Base-by-base conservation (phyloP, 495 filamentous ascomycete species). In the Neurospora sp. region DNA sequence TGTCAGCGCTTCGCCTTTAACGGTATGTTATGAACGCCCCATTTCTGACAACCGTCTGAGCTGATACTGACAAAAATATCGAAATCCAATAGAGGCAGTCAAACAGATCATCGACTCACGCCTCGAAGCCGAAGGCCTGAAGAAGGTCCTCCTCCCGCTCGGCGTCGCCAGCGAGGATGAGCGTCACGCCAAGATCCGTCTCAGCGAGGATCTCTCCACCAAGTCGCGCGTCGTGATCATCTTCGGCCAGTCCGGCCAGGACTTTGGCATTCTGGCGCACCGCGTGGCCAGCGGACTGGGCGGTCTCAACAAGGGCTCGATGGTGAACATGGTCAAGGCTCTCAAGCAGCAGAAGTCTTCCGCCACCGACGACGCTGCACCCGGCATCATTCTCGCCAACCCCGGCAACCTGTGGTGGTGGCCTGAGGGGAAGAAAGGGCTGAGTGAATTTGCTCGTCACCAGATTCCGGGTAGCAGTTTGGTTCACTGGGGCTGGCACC, bases 251-350 rank as follows among this genome's bases (percentile, higher is more conserved):
- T 78, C 85, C 2, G 74, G 71, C 12, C 91, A 96, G 76, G 90
- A 95, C 70, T 84, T 96, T 4, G 93, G 92, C 4, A 83, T 94
- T 69, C 88, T 93, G 75, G 87, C 93, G 7, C 91, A 91, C 76
- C 90, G 93, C 16, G 83, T 87, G 8, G 78, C 91, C 22, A 85
- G 88, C 71, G 81, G 86, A 3, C 74, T 77, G 0, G 87, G 88
- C 3, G 88, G 91, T 59, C 85, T 96, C 76, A 83, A 89, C 75
- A 83, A 83, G 6, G 94, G 92, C 35, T 92, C 90, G 4, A 85
- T 88, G 38, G 79, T 94, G 40, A 80, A 85, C 40, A 82, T 95
- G 75, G 85, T 90, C 39, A 82, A 86, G 59, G 86, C 79, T 35
- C 80, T 92, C 12, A 81, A 85, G 38, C 71, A 74, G 40, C 79